These are phyloP conservation scores for Camillea tinctor DNA, from an alignment of 2,329 filamentous ascomycete genomes.

Conservation along the genomic window DNA sequence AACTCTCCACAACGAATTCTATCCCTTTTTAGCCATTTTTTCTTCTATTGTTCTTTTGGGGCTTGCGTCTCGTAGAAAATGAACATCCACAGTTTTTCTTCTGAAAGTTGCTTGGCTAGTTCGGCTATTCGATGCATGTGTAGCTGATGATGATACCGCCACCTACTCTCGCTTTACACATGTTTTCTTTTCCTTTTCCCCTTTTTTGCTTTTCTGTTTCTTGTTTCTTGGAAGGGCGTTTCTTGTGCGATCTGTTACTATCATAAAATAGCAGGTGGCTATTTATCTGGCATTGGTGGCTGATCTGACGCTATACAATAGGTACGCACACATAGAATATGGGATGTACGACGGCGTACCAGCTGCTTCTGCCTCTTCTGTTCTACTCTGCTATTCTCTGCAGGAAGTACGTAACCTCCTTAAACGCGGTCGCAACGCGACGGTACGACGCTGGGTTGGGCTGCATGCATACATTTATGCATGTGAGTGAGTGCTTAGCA, in stretches of 20 bases:
- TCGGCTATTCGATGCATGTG: neutral
- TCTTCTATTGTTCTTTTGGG: neutral
- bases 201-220: no score
- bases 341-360: slow-evolving; percentile 2
- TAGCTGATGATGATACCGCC: neutral
- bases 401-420: neutral
- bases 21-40: no score
- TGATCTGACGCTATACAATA: slow-evolving; percentile 15
- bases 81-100: neutral
- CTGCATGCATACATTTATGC: slow-evolving; percentile 5
- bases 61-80: neutral
- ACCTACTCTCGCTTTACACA: neutral
- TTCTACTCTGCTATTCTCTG: neutral
- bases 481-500: neutral
- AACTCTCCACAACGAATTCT: no score
- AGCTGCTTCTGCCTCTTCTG: no score
- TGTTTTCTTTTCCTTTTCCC: no score
- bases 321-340: neutral
- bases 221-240: neutral
- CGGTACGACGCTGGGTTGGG: slow-evolving; percentile 19
- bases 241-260: neutral
- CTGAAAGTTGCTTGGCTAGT: neutral
- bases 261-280: neutral
- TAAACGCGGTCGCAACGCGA: slow-evolving; percentile 12
- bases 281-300: slow-evolving; percentile 11